These are phyloP conservation scores for Spizellomyces sp. DNA, from an alignment of 192 early-diverging fungal species.

Conservation along the genomic window DNA sequence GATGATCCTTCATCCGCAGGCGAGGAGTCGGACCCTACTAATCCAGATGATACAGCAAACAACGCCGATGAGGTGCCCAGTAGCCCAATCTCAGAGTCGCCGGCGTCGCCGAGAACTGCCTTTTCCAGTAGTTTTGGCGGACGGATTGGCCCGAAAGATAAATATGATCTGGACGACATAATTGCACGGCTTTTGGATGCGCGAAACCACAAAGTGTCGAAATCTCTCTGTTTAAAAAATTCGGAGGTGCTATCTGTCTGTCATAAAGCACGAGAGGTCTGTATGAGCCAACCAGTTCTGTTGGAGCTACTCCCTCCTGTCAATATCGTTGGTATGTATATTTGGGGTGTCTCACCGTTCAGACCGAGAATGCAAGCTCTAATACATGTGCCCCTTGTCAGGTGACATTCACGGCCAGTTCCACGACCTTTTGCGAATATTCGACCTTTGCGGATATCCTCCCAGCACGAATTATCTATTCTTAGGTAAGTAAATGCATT, in stretches of 20 bases:
- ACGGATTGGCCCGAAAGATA: conserved; percentile 55
- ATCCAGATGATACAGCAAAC: neutral
- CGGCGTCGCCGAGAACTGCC: neutral
- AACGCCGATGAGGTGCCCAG: neutral
- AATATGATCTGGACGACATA: conserved; percentile 82
- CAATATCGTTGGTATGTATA: conserved; percentile 45
- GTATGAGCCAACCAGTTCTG: conserved; percentile 80
- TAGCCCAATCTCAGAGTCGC: conserved; percentile 10
- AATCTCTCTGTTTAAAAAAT: conserved; percentile 80
- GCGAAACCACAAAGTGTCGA: conserved; percentile 65
- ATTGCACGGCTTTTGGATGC: conserved; percentile 82
- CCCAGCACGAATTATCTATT: conserved; percentile 91
- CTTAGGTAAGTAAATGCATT: conserved; percentile 26
- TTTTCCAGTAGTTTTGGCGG: conserved; percentile 2
- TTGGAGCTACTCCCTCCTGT: conserved; percentile 53
- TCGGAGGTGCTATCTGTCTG: conserved; percentile 86
- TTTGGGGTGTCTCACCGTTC: neutral
- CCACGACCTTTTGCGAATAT: conserved; percentile 86
- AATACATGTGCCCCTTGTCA: conserved; percentile 33
- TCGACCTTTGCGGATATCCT: conserved; percentile 94
- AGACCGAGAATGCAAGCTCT: neutral
- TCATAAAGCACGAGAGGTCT: conserved; percentile 82
- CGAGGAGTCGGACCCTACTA: neutral
- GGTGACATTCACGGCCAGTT: conserved; percentile 98
- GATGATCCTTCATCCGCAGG: neutral